Evolutionary conservation across 2,329 filamentous ascomycete species (phyloP).

Genomic region (Calonectria pauciramosa): DNA sequence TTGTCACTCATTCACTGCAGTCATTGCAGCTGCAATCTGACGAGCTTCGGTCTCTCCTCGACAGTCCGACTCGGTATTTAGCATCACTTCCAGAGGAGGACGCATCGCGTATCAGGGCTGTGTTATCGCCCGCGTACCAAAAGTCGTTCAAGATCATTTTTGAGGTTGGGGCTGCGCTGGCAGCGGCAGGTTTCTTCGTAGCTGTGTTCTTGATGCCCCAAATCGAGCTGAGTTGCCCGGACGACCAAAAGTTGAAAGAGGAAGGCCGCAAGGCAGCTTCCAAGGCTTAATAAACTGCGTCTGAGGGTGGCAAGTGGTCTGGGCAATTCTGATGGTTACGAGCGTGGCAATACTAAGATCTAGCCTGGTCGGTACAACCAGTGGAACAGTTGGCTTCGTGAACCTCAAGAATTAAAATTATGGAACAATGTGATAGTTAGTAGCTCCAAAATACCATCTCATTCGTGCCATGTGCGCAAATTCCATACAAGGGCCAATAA

Average conservation of each 20-base stretch:
- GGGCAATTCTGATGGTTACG: not conserved
- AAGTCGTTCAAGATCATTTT: conserved; percentile 55
- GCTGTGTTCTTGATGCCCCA: conserved; percentile 57
- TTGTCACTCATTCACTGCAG: conserved; percentile 48
- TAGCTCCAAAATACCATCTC: not conserved
- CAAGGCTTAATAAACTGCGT: not conserved
- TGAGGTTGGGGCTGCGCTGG: conserved; percentile 52
- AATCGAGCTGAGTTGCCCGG: conserved; percentile 46
- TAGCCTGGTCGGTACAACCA: not conserved
- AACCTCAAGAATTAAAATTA: not conserved
- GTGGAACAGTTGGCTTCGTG: not conserved
- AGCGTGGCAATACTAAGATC: not conserved
- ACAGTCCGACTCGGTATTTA: not conserved
- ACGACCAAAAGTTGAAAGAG: not conserved
- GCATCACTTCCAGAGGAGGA: not conserved
- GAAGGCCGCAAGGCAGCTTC: not conserved
- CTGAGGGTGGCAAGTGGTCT: not conserved
- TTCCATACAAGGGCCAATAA: not conserved
- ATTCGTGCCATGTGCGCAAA: not conserved
- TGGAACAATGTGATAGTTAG: not conserved
- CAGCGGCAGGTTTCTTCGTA: conserved; percentile 52
- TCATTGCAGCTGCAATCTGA: conserved; percentile 48
- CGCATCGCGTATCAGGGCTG: conserved; percentile 27
- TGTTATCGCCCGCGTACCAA: conserved; percentile 54
- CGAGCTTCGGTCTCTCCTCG: conserved; percentile 34